These are phyloP conservation scores for Rhizoclosmatium globosum DNA, from an alignment of 192 early-diverging fungal species.

Conservation along the genomic window DNA sequence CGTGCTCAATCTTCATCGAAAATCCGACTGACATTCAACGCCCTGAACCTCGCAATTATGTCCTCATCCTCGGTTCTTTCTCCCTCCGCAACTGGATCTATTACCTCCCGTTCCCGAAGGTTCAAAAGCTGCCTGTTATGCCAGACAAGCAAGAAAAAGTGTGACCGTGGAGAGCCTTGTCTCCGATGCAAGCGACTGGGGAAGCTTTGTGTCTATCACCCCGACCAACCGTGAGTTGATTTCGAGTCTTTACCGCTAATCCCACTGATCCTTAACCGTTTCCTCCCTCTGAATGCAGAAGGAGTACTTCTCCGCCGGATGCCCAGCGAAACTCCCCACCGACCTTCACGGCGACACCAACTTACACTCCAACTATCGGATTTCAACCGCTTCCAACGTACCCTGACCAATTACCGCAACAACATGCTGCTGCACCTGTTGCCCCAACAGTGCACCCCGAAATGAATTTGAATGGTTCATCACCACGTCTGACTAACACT, in stretches of 20 bases:
- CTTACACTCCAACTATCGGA: neutral
- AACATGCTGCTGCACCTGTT: too few species aligned
- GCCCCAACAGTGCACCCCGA: too few species aligned
- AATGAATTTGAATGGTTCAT: too few species aligned
- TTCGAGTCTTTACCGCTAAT: neutral
- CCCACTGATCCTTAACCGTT: neutral
- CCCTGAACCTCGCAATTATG: too few species aligned
- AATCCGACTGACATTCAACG: too few species aligned
- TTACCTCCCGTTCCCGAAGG: neutral
- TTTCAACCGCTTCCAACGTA: neutral
- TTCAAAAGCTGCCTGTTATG: slow-evolving; percentile 2
- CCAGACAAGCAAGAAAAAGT: slow-evolving; percentile 7
- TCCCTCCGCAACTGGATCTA: too few species aligned
- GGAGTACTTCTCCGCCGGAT: neutral
- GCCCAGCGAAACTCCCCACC: neutral
- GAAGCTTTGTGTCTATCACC: slow-evolving; percentile 8
- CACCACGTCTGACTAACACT: too few species aligned
- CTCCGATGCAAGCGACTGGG: slow-evolving; percentile 5
- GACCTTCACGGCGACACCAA: neutral
- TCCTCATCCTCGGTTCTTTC: too few species aligned
- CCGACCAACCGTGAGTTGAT: neutral
- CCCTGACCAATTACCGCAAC: too few species aligned
- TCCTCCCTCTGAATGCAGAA: neutral
- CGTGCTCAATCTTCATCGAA: too few species aligned
- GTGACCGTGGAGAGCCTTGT: neutral